Evolutionary conservation across 1,284 basidiomycete species (phyloP).

Genomic region (Rhodotorula sp.): DNA sequence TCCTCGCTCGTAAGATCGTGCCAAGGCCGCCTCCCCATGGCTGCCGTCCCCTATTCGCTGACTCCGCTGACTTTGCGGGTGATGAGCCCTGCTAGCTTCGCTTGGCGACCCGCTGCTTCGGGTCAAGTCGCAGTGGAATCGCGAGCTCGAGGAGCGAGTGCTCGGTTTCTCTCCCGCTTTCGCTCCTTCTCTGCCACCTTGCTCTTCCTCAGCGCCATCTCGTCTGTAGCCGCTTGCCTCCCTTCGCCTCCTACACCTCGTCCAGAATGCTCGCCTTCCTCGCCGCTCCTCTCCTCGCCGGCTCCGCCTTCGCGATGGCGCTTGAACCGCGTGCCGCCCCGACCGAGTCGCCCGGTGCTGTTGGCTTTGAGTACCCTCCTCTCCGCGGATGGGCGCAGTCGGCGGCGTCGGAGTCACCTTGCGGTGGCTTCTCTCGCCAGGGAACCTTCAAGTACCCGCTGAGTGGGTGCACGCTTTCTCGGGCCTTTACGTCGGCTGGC

Average conservation of each 20-base stretch:
- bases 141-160: background rate
- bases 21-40: background rate
- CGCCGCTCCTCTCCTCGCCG: background rate
- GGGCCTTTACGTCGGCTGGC: no score
- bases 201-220: background rate
- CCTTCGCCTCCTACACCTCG: background rate
- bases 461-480: background rate
- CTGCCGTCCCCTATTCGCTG: background rate
- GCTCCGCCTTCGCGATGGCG: background rate
- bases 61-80: background rate
- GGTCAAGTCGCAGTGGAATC: background rate
- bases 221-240: no score
- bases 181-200: background rate
- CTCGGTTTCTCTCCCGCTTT: no score
- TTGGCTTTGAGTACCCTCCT: slow-evolving; percentile 1
- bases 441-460: background rate
- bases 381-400: slow-evolving; percentile 4
- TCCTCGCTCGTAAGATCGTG: background rate
- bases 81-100: background rate
- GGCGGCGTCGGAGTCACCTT: background rate
- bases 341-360: background rate
- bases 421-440: background rate
- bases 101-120: background rate
- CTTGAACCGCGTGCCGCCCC: slow-evolving; percentile 3
- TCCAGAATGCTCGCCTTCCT: slow-evolving; percentile 5